Conservation (phyloP, 163 green algal species). For the Chlorella variabilis region DNA sequence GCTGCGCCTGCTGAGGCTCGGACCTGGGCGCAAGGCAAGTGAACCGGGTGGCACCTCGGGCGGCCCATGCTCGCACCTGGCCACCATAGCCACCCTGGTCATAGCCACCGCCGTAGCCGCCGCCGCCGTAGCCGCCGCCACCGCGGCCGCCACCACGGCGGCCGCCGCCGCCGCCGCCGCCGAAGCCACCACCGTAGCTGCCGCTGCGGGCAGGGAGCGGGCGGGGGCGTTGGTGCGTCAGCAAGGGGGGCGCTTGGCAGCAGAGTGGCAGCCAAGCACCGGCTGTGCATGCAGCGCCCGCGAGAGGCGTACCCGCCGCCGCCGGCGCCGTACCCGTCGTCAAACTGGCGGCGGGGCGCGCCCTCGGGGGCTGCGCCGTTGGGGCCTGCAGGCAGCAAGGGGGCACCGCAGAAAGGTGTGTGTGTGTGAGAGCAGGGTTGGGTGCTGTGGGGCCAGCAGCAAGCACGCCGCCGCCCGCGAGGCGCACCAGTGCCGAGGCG, state of each 20-base stretch:
- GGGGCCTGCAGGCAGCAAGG: constrained; percentile 9
- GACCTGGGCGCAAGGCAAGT: too few species aligned
- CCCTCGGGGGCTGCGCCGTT: constrained; percentile 46
- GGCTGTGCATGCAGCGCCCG: not conserved
- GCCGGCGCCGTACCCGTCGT: constrained; percentile 9
- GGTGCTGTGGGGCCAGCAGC: too few species aligned
- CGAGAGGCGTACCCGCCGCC: not conserved
- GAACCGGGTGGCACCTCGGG: too few species aligned
- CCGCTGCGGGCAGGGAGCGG: not conserved
- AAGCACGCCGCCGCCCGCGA: too few species aligned
- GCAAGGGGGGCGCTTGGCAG: not conserved
- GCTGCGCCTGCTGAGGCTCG: too few species aligned
- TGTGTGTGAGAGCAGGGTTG: too few species aligned
- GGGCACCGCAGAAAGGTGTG: not conserved
- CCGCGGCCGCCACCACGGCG: constrained; percentile 11
- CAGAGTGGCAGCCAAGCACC: too few species aligned
- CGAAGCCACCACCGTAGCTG: constrained; percentile 15
- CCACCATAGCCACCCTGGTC: constrained; percentile 42
- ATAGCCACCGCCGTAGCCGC: constrained; percentile 19
- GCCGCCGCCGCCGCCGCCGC: constrained; percentile 26
- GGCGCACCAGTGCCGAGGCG: too few species aligned
- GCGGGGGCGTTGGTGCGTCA: not conserved
- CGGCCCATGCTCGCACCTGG: not conserved
- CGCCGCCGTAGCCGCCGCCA: not conserved
- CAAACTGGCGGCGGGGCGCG: constrained; percentile 47